These are phyloP conservation scores for Chiua sp. DNA, from an alignment of 1,284 basidiomycete species.

Conservation along the genomic window DNA sequence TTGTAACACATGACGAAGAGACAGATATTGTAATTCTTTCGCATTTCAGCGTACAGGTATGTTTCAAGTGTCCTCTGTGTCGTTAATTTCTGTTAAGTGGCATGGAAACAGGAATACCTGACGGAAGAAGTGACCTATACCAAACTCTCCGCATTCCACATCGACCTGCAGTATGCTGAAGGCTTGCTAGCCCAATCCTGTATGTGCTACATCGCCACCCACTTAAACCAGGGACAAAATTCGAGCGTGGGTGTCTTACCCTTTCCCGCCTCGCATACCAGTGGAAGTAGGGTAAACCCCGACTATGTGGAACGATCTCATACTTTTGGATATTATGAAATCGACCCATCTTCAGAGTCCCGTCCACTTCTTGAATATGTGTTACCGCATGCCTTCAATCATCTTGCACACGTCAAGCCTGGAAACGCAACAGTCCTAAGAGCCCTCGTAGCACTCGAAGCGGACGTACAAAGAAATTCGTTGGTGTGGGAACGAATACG, in stretches of 20 bases:
- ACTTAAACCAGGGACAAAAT: not conserved
- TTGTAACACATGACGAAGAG: constrained; percentile 14
- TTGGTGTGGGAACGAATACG: constrained; percentile 6
- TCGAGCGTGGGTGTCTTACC: not conserved
- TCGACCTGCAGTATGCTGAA: constrained; percentile 6
- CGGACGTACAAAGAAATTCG: not conserved
- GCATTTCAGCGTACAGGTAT: constrained; percentile 23
- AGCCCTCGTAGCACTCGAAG: not conserved
- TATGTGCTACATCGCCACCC: constrained; percentile 8
- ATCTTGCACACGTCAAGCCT: constrained; percentile 3
- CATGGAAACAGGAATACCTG: constrained; percentile 8
- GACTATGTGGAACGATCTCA: not conserved
- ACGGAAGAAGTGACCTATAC: not conserved
- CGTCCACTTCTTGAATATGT: constrained; percentile 10
- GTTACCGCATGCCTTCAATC: constrained; percentile 4
- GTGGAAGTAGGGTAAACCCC: not conserved
- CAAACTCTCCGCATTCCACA: not conserved
- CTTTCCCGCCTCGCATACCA: not conserved
- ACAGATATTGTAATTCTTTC: constrained; percentile 15
- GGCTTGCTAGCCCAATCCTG: constrained; percentile 1
- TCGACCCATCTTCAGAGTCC: not conserved
- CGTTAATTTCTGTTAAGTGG: not conserved
- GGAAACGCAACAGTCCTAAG: not conserved
- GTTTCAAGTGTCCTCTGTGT: not conserved
- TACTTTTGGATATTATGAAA: not conserved